Evolutionary conservation across 1,139 yeast genomes (phyloP).

Genomic region (Candida sp.): DNA sequence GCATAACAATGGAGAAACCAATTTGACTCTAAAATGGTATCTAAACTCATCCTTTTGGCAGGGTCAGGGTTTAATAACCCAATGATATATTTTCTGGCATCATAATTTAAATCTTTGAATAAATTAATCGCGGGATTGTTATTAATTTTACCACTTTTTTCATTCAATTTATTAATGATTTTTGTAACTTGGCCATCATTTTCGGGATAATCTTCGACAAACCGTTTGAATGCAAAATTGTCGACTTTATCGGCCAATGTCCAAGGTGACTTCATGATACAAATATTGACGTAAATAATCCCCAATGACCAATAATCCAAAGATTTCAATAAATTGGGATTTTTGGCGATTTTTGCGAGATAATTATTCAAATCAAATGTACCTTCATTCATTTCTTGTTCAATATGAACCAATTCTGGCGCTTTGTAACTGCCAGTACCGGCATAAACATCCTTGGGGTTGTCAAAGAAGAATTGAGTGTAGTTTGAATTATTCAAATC

Average conservation of each 20-base stretch:
- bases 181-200: slow-evolving; percentile 13
- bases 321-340: slow-evolving; percentile 8
- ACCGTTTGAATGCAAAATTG: slow-evolving; percentile 23
- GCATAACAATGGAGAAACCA: slow-evolving; percentile 46
- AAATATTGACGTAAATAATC: slow-evolving; percentile 44
- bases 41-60: slow-evolving; percentile 18
- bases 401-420: slow-evolving; percentile 44
- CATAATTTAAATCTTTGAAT: slow-evolving; percentile 38
- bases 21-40: slow-evolving; percentile 25
- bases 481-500: slow-evolving; percentile 18
- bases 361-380: slow-evolving; percentile 5
- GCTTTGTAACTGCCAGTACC: slow-evolving; percentile 58
- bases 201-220: slow-evolving; percentile 18
- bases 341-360: background rate
- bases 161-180: slow-evolving; percentile 21
- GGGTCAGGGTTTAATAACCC: slow-evolving; percentile 33
- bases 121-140: slow-evolving; percentile 31
- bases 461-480: slow-evolving; percentile 13
- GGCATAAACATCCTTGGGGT: slow-evolving; percentile 27
- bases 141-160: slow-evolving; percentile 11
- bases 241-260: slow-evolving; percentile 21
- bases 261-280: slow-evolving; percentile 50
- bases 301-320: slow-evolving; percentile 55
- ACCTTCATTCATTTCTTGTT: slow-evolving; percentile 11
- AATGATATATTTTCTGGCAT: slow-evolving; percentile 30